Conservation (phyloP, 768 basidiomycete genomes). For the Pleurotus cornucopiae region DNA sequence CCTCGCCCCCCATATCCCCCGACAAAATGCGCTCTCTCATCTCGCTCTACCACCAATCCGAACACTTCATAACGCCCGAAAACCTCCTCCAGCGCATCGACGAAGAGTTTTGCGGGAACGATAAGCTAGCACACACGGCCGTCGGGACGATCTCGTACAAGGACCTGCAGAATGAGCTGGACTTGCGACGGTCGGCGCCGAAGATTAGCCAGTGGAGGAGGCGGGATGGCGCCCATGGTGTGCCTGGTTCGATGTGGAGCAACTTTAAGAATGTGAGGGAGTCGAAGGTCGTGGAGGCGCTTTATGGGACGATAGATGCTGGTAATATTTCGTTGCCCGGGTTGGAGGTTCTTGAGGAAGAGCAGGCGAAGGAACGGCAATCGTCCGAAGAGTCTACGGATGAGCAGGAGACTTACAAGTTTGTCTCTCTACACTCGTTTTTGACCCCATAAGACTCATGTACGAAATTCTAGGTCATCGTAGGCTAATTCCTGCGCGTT, state of each 20-base stretch:
- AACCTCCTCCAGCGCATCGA: conserved; percentile 65
- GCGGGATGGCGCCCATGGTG: conserved; percentile 11
- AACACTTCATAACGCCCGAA: conserved; percentile 65
- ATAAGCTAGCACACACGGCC: neutral
- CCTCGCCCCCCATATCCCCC: conserved; percentile 38
- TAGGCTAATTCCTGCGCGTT: too few relatives aligned
- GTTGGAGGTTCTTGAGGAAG: conserved; percentile 43
- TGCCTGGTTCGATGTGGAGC: conserved; percentile 23
- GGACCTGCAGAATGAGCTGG: conserved; percentile 16
- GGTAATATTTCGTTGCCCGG: conserved; percentile 32
- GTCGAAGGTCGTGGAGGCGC: conserved; percentile 40
- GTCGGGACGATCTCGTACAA: conserved; percentile 12
- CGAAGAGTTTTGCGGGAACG: conserved; percentile 44
- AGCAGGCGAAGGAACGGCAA: conserved; percentile 15
- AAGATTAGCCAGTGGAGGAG: conserved; percentile 35
- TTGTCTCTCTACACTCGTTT: too few relatives aligned
- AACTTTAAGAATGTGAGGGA: conserved; percentile 27
- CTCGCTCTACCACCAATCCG: conserved; percentile 73
- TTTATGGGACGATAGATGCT: conserved; percentile 44
- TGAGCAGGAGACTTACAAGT: conserved; percentile 31
- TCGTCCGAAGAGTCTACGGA: conserved; percentile 16
- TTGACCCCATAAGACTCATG: too few relatives aligned
- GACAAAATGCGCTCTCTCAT: conserved; percentile 70
- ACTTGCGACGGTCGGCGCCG: conserved; percentile 25
- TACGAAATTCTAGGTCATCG: too few relatives aligned